These are phyloP conservation scores for Yamadazyma takamatsuzukensis DNA, from an alignment of 805 yeast genomes.

Conservation along the genomic window DNA sequence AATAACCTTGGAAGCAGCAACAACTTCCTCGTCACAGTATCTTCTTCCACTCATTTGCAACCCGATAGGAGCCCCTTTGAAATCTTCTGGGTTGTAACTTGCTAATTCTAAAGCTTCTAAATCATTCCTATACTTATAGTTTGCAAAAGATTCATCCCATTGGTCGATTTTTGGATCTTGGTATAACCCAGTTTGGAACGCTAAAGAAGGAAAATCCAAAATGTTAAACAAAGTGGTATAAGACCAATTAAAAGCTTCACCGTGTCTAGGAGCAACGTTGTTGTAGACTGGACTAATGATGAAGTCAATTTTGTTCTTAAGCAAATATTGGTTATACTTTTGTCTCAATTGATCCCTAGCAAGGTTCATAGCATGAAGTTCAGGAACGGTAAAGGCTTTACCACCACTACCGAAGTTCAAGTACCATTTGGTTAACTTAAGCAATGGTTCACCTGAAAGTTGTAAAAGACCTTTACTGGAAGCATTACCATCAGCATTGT, in stretches of 20 bases:
- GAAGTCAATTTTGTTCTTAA: conserved; percentile 56
- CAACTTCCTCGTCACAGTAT: conserved; percentile 54
- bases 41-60: conserved; percentile 53
- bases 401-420: conserved; percentile 58
- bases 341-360: conserved; percentile 58
- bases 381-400: conserved; percentile 40
- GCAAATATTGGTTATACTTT: conserved; percentile 52
- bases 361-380: conserved; percentile 50
- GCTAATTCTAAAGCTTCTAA: conserved; percentile 47
- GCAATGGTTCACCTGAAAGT: conserved; percentile 68
- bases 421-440: conserved; percentile 59
- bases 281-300: conserved; percentile 65
- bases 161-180: conserved; percentile 55
- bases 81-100: conserved; percentile 44
- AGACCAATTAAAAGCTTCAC: conserved; percentile 69
- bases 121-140: conserved; percentile 40
- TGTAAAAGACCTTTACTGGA: conserved; percentile 47
- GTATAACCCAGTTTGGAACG: conserved; percentile 57
- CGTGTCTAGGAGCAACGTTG: conserved; percentile 67
- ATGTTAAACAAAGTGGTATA: conserved; percentile 74
- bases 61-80: conserved; percentile 51
- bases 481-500: conserved; percentile 64
- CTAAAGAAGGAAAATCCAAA: conserved; percentile 65
- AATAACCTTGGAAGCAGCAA: conserved; percentile 42
- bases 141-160: conserved; percentile 33